Evolutionary conservation across 2,329 filamentous ascomycete genomes (phyloP), one percentile per base, ranked within the genome.

Genomic region (Fusarium annulatum): DNA sequence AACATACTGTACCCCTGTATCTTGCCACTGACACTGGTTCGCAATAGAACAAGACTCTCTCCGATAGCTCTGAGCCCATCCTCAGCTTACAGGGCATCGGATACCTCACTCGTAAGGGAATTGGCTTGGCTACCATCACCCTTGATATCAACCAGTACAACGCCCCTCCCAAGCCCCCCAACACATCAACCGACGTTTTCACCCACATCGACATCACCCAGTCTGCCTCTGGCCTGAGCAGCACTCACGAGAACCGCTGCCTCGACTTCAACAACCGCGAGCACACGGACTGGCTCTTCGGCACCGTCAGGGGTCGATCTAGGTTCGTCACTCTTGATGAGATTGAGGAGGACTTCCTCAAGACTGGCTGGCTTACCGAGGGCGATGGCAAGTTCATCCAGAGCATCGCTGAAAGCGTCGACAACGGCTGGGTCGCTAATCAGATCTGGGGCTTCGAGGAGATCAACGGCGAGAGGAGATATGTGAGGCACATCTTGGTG

Each of bases 211-310:
- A 93, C 82, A 91, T 95, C 79, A 88, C 90, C 65, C 94, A 97
- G 84, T 85, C 88, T 52, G 93, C 92, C 14, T 94, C 91, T 67
- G 92, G 91, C 62, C 85, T 97, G 72, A 89, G 89, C 78, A 91
- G 90, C 77, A 95, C 85, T 56, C 79, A 84, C 46, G 89, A 90
- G 86, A 80, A 82, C 72, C 88, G 89, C 66, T 87, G 85, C 79
- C 77, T 88, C 59, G 88, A 90, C 84, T 79, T 82, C 80, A 76
- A 75, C 61, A 81, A 76, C 75, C 91, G 92, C 76, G 88, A 89
- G 71, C 93, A 95, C 85, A 85, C 84, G 30, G 94, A 97, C 85
- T 91, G 91, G 86, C 88, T 97, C 74, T 97, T 97, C 81, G 95
- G 95, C 66, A 84, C 83, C 62, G 88, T 96, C 71, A 85, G 85